phyloP scores from a whole-genome alignment of 202 grass and related monocot genomes.

The Brachypodium distachyon region DNA sequence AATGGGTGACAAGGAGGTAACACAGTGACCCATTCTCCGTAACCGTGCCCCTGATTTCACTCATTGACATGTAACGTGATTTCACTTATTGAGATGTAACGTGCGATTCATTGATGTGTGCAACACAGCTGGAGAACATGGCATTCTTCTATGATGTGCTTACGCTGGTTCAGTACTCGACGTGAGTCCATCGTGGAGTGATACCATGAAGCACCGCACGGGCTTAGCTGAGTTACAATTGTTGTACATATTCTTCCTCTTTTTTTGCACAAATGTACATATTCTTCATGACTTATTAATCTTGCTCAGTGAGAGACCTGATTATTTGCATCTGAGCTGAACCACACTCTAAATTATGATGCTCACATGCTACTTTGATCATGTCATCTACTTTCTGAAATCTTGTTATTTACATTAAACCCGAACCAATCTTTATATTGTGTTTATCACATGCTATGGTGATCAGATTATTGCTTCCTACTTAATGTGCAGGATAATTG shows the following conservation, averaged over 20 bases:
- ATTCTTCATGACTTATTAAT: background rate
- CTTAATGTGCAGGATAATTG: no score
- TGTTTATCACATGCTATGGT: no score
- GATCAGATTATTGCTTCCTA: no score
- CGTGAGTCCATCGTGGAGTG: conserved; percentile 33
- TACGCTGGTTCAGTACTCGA: conserved; percentile 39
- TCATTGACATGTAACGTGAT: no score
- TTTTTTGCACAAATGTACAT: no score
- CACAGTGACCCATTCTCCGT: background rate
- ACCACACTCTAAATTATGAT: background rate
- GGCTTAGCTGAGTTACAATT: conserved; percentile 32
- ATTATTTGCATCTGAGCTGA: background rate
- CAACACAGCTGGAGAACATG: conserved; percentile 43
- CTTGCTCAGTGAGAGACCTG: background rate
- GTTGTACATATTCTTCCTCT: no score
- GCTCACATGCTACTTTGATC: no score
- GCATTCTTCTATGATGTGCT: conserved; percentile 55
- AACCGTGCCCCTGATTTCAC: background rate
- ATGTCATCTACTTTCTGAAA: no score
- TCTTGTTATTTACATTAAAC: no score
- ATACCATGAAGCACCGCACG: conserved; percentile 34
- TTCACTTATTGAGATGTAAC: no score
- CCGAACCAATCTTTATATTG: no score
- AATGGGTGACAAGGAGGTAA: conserved; percentile 28
- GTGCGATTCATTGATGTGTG: background rate